Evolutionary conservation across 768 basidiomycete genomes (phyloP).

Genomic region (Kwoniella bestiolae): DNA sequence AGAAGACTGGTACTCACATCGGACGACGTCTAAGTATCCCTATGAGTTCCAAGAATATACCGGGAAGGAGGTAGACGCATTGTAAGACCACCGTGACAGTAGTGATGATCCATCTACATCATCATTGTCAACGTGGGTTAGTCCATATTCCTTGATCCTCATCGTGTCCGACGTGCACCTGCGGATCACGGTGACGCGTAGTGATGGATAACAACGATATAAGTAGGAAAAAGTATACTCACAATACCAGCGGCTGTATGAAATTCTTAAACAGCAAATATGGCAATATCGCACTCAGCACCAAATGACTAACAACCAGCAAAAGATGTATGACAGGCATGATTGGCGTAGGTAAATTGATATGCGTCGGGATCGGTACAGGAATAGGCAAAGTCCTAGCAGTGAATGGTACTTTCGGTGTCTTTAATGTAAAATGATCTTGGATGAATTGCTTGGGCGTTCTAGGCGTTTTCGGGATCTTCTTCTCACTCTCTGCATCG

Average conservation of each 20-base stretch:
- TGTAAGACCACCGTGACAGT: constrained; percentile 8
- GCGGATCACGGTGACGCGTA: background rate
- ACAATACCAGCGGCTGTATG: constrained; percentile 24
- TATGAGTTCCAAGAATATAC: constrained; percentile 13
- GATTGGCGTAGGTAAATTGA: constrained; percentile 15
- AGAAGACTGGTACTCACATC: constrained; percentile 19
- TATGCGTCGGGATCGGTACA: constrained; percentile 7
- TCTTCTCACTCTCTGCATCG: background rate
- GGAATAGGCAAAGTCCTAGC: background rate
- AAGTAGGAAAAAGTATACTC: background rate
- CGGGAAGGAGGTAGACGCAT: constrained; percentile 21
- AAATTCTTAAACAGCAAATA: constrained; percentile 21
- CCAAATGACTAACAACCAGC: constrained; percentile 14
- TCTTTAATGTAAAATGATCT: constrained; percentile 8
- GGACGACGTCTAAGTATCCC: constrained; percentile 18
- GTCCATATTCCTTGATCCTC: too few species aligned
- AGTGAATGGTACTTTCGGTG: constrained; percentile 1
- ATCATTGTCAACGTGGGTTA: background rate
- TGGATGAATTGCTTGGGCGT: constrained; percentile 10
- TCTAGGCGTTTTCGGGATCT: background rate
- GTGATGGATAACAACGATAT: background rate
- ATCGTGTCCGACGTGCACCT: too few species aligned
- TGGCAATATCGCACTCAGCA: constrained; percentile 14
- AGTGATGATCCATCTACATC: constrained; percentile 15
- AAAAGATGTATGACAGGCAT: constrained; percentile 21